These are phyloP conservation scores for Calonectria hongkongensis DNA, from an alignment of 2,329 filamentous ascomycete species.

Conservation along the genomic window DNA sequence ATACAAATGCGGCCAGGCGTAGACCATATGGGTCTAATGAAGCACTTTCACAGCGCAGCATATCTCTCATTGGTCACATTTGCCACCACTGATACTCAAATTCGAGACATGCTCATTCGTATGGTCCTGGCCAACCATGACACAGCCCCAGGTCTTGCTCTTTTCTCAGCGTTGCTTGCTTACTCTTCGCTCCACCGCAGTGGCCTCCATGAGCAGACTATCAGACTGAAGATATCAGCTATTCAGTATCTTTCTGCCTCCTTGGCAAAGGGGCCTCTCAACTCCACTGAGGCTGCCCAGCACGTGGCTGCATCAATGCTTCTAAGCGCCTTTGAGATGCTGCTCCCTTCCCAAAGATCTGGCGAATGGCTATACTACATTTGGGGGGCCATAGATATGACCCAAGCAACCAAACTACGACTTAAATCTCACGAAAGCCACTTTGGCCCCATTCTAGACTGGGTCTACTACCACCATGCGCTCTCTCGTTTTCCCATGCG, in stretches of 20 bases:
- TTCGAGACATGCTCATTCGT: conserved; percentile 42
- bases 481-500: conserved; percentile 44
- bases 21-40: conserved; percentile 34
- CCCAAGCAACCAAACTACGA: conserved; percentile 34
- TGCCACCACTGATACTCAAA: neutral
- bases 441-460: conserved; percentile 41
- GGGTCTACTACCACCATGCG: conserved; percentile 48
- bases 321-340: conserved; percentile 46
- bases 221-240: conserved; percentile 42
- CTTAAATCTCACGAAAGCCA: neutral
- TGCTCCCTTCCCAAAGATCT: conserved; percentile 39
- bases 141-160: conserved; percentile 38
- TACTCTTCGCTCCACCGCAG: conserved; percentile 43
- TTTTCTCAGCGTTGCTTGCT: conserved; percentile 44
- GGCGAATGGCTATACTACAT: conserved; percentile 47
- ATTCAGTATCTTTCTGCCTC: conserved; percentile 39
- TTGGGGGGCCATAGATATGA: conserved; percentile 43
- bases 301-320: conserved; percentile 50
- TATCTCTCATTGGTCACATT: conserved; percentile 43
- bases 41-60: conserved; percentile 42
- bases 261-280: neutral
- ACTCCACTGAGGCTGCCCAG: conserved; percentile 31
- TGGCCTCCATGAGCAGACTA: conserved; percentile 33
- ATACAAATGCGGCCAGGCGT: conserved; percentile 11
- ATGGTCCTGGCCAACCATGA: conserved; percentile 21